Conservation (phyloP, 495 filamentous ascomycete genomes). For the Glonium stellatum region DNA sequence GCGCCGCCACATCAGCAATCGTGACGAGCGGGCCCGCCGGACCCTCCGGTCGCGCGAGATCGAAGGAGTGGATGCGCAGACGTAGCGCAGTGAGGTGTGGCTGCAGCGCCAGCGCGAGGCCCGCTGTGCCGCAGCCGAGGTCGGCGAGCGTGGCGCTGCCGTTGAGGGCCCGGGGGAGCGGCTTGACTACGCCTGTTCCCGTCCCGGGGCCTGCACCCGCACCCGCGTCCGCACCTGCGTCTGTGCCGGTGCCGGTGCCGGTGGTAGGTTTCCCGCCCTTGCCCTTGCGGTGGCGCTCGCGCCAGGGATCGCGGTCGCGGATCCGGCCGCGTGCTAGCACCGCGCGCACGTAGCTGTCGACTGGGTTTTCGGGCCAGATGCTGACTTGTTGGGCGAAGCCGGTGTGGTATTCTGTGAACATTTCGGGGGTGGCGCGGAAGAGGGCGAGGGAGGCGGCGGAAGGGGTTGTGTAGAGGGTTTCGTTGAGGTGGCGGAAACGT, state of each 20-base stretch:
- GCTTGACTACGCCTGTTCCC: no score
- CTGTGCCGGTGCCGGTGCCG: not conserved
- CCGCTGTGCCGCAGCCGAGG: conserved; percentile 72
- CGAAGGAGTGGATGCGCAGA: conserved; percentile 61
- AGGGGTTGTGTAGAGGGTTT: conserved; percentile 88
- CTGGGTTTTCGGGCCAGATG: conserved; percentile 92
- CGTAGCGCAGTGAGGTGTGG: conserved; percentile 49
- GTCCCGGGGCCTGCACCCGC: conserved; percentile 2
- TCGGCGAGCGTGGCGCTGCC: conserved; percentile 71
- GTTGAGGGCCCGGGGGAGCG: conserved; percentile 41
- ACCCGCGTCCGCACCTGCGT: conserved; percentile 14
- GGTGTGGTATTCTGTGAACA: conserved; percentile 89
- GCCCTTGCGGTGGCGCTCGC: conserved; percentile 28
- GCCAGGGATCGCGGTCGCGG: conserved; percentile 11
- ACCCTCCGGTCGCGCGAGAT: conserved; percentile 52
- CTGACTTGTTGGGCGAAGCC: conserved; percentile 92
- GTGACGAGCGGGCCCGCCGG: conserved; percentile 57
- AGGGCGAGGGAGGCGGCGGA: conserved; percentile 70
- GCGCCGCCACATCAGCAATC: conserved; percentile 75
- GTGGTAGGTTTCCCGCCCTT: conserved; percentile 21
- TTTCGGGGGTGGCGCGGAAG: conserved; percentile 73
- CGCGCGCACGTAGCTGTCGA: conserved; percentile 67
- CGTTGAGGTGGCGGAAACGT: conserved; percentile 94
- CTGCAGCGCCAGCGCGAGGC: conserved; percentile 56
- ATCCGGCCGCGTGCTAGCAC: conserved; percentile 53